Conservation (phyloP, 1,284 basidiomycete genomes). For the Leccinum pachyderme region DNA sequence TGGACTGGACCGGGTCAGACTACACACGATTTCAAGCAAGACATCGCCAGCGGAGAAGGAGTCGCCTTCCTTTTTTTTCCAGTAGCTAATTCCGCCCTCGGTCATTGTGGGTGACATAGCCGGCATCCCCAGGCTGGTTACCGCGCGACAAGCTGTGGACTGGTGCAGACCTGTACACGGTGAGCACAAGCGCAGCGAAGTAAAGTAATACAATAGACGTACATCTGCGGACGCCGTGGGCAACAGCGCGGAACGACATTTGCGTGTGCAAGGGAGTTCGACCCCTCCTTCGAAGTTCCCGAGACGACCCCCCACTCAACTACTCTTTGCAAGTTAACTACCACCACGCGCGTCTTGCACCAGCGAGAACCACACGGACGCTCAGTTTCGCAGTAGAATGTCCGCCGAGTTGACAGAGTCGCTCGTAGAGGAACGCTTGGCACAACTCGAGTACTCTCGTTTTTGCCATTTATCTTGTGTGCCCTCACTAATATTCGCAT, state of each 20-base stretch:
- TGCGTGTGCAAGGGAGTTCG: neutral
- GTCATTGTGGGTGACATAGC: constrained; percentile 99
- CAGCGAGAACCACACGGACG: constrained; percentile 2
- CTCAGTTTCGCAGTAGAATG: constrained; percentile 21
- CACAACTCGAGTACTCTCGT: constrained; percentile 37
- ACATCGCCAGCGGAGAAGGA: constrained; percentile 85
- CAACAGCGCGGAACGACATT: constrained; percentile 17
- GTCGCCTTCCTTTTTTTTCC: constrained; percentile 93
- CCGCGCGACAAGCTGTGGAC: constrained; percentile 51
- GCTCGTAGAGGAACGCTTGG: constrained; percentile 41
- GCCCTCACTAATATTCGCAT: constrained; percentile 24
- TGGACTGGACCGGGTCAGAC: constrained; percentile 4
- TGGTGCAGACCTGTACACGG: constrained; percentile 54
- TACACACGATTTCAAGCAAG: constrained; percentile 86
- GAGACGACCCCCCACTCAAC: constrained; percentile 14
- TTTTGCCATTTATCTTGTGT: neutral
- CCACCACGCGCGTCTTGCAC: neutral
- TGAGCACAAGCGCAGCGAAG: constrained; percentile 4
- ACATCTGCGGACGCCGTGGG: constrained; percentile 27
- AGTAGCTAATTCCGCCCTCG: constrained; percentile 89
- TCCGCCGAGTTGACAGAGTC: constrained; percentile 20
- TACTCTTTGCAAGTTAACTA: neutral
- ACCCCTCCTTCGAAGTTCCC: constrained; percentile 5
- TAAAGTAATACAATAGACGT: neutral
- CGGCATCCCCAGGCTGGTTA: constrained; percentile 82